A percentile compares a stretch with the other conserved stretches of the same genome.
phyloP scores from a whole-genome alignment of 768 basidiomycete genomes.

The Panellus pusillus region DNA sequence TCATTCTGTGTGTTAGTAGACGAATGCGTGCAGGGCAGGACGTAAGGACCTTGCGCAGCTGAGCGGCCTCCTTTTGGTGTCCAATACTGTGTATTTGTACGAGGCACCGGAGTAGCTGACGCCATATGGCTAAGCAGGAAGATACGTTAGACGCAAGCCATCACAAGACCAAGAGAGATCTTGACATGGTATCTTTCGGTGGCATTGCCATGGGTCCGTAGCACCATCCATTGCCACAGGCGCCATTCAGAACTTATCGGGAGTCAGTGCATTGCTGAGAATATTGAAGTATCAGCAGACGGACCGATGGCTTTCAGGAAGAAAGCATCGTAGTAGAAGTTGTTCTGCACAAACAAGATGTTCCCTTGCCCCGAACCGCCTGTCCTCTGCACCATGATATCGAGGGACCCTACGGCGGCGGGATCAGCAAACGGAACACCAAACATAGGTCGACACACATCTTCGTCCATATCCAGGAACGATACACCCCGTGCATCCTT shows the following conservation, averaged over 20 bases:
- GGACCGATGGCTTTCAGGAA: constrained; percentile 94
- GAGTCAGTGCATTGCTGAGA: not conserved
- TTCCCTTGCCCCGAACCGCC: constrained; percentile 64
- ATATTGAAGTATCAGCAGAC: constrained; percentile 23
- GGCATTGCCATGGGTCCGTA: constrained; percentile 57
- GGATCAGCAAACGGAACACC: not conserved
- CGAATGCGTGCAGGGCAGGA: not conserved
- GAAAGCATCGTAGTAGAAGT: constrained; percentile 98
- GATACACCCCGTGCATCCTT: constrained; percentile 77
- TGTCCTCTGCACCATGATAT: constrained; percentile 87
- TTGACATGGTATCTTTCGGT: constrained; percentile 73
- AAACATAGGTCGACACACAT: constrained; percentile 54
- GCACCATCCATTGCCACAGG: constrained; percentile 84
- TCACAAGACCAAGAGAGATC: not conserved
- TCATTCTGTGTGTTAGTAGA: constrained; percentile 7
- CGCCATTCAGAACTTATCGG: constrained; percentile 82
- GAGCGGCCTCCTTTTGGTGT: constrained; percentile 85
- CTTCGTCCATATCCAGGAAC: constrained; percentile 94
- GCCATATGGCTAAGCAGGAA: constrained; percentile 72
- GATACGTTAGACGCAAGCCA: not conserved
- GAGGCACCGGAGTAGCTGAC: constrained; percentile 93
- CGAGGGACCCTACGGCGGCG: constrained; percentile 63
- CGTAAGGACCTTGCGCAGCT: constrained; percentile 76
- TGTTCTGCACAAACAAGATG: constrained; percentile 88
- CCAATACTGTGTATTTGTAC: constrained; percentile 95